A percentile compares a stretch with the other conserved stretches of the same genome.
Evolutionary conservation across 371 early-diverging fungal species (phyloP).

Genomic region (Smittium mucronatum): DNA sequence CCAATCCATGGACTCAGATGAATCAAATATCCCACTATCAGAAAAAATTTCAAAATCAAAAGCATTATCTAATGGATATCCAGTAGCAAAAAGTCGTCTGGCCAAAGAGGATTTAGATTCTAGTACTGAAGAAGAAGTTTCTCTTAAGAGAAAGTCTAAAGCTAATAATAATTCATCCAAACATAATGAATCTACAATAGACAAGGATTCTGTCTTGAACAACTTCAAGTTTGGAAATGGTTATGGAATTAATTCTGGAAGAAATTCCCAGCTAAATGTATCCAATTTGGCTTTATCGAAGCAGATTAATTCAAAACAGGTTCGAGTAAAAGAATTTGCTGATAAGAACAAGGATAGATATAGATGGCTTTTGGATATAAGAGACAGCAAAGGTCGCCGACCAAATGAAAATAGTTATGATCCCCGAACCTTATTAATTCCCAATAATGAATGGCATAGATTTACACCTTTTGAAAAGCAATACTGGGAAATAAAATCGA

Average conservation of each 20-base stretch:
- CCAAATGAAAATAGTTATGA: constrained; percentile 80
- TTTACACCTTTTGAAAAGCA: constrained; percentile 98
- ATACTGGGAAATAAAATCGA: constrained; percentile 97
- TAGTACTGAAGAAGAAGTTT: background rate
- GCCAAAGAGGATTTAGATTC: background rate
- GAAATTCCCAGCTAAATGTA: background rate
- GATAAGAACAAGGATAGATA: constrained; percentile 78
- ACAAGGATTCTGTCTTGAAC: background rate
- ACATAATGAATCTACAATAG: no score
- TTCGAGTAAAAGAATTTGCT: constrained; percentile 49
- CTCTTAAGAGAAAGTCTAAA: background rate
- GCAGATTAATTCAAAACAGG: constrained; percentile 18
- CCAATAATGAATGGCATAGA: constrained; percentile 55
- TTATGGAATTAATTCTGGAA: background rate
- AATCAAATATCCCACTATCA: background rate
- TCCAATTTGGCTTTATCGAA: background rate
- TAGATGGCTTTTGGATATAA: constrained; percentile 66
- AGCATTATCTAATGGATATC: background rate
- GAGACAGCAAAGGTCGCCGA: constrained; percentile 58
- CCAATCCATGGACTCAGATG: background rate
- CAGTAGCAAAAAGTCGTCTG: background rate
- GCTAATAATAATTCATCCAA: background rate
- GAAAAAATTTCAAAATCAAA: background rate
- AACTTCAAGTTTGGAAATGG: background rate
- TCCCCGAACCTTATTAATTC: constrained; percentile 84